Percentiles rank a stretch among this genome's conserved stretches.
Evolutionary conservation across 805 yeast species (phyloP).

Genomic region (Suhomyces vadensis): DNA sequence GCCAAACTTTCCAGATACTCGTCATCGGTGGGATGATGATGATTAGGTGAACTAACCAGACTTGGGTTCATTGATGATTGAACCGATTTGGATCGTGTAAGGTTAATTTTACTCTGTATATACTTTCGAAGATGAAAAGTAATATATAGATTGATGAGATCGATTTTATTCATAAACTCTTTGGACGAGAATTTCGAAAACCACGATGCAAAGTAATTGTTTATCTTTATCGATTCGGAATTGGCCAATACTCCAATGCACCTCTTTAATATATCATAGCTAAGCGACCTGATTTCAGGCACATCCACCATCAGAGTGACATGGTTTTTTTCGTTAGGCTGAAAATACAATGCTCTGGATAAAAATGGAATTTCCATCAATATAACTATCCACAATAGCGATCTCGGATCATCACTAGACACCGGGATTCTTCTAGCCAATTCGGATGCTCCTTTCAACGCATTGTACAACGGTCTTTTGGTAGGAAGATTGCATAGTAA

Average conservation of each 20-base stretch:
- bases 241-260: conserved; percentile 67
- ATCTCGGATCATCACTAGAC: conserved; percentile 41
- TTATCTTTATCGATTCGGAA: conserved; percentile 36
- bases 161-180: conserved; percentile 55
- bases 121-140: conserved; percentile 70
- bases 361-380: conserved; percentile 70
- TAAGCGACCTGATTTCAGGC: conserved; percentile 53
- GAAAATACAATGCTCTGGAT: conserved; percentile 45
- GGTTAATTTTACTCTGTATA: conserved; percentile 30
- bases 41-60: not conserved
- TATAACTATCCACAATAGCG: conserved; percentile 61
- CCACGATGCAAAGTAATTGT: conserved; percentile 55
- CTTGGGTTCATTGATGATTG: too few species aligned
- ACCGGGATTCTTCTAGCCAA: conserved; percentile 50
- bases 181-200: conserved; percentile 45
- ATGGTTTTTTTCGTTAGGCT: conserved; percentile 17
- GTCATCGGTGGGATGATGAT: conserved; percentile 9
- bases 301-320: conserved; percentile 38
- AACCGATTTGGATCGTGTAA: conserved; percentile 11
- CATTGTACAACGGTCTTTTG: conserved; percentile 55
- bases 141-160: conserved; percentile 70
- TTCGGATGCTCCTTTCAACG: conserved; percentile 53
- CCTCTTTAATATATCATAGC: conserved; percentile 72
- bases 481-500: conserved; percentile 55
- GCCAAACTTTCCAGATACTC: conserved; percentile 26